Conservation (phyloP, 495 filamentous ascomycete species). For the Tuber magnatum region DNA sequence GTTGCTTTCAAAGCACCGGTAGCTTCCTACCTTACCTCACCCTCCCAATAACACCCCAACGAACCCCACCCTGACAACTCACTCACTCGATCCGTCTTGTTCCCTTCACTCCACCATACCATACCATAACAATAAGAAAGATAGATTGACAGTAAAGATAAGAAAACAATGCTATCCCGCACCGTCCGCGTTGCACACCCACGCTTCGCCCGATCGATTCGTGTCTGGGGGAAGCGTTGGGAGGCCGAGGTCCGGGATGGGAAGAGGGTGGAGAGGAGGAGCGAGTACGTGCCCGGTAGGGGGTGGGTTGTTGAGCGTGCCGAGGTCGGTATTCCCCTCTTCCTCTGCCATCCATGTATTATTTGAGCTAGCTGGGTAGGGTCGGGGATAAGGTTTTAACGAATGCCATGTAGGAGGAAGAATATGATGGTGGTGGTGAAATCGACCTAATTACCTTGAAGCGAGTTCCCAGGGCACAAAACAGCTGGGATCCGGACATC, state of each 20-base stretch:
- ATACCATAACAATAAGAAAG: not conserved
- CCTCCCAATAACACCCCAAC: not conserved
- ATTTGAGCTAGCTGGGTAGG: not conserved
- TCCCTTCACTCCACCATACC: not conserved
- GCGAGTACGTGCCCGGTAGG: slow-evolving; percentile 19
- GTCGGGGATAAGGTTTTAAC: not conserved
- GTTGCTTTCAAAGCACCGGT: not conserved
- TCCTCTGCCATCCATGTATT: not conserved
- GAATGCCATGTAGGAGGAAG: not conserved
- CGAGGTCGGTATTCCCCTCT: not conserved
- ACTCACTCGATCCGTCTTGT: not conserved
- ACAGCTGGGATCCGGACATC: not conserved
- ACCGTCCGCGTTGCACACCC: not conserved
- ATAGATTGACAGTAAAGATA: not conserved
- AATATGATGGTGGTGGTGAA: slow-evolving; percentile 6
- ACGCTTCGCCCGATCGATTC: not conserved
- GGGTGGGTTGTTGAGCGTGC: slow-evolving; percentile 14
- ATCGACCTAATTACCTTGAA: slow-evolving; percentile 27
- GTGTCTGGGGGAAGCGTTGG: slow-evolving; percentile 12
- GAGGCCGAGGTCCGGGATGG: slow-evolving; percentile 15
- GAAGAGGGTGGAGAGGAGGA: slow-evolving; percentile 10
- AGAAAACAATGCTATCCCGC: slow-evolving; percentile 1
- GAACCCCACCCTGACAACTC: slow-evolving; percentile 2
- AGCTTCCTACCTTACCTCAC: not conserved
- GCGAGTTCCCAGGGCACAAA: slow-evolving; percentile 5